phyloP scores from a whole-genome alignment of 2,329 filamentous ascomycete species.

The Cladosporium velox region DNA sequence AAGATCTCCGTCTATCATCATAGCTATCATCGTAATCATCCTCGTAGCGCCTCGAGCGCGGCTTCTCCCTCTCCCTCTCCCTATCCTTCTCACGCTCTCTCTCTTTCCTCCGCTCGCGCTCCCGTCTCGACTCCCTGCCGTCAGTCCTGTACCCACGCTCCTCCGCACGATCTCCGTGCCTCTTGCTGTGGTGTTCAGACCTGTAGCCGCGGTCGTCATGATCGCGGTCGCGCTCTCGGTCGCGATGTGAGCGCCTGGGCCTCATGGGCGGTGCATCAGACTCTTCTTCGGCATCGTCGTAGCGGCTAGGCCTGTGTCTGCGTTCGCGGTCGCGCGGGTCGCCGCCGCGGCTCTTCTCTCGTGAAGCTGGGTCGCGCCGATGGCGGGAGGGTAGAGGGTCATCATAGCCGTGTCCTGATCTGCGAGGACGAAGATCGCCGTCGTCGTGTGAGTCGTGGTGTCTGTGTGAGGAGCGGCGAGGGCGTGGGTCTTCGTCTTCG shows the following conservation, averaged over 20 bases:
- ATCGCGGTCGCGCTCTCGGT: constrained; percentile 13
- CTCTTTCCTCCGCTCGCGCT: constrained; percentile 18
- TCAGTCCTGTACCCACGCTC: constrained; percentile 22
- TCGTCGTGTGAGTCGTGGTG: constrained; percentile 16
- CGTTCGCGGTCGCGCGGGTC: constrained; percentile 19
- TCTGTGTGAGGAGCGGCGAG: constrained; percentile 9
- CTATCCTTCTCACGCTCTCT: constrained; percentile 15
- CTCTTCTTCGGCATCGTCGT: constrained; percentile 19
- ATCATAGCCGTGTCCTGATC: constrained; percentile 1
- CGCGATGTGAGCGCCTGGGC: constrained; percentile 12
- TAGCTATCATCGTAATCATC: constrained; percentile 12
- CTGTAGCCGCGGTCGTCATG: constrained; percentile 20
- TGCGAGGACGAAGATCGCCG: neutral
- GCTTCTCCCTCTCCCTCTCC: constrained; percentile 2
- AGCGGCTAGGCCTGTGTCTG: constrained; percentile 16
- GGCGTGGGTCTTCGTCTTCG: constrained; percentile 19
- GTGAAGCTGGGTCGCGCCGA: constrained; percentile 4
- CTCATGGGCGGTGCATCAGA: constrained; percentile 11
- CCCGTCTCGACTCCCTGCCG: constrained; percentile 20
- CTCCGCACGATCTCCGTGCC: neutral
- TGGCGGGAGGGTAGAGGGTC: constrained; percentile 7
- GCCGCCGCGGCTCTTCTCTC: constrained; percentile 7
- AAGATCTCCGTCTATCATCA: constrained; percentile 4
- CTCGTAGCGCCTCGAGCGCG: constrained; percentile 4
- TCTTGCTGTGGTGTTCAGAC: constrained; percentile 17